Evolutionary conservation across 2,329 filamentous ascomycete genomes (phyloP), one percentile per base, ranked within the genome.

Genomic region (Aspergillus eucalypticola): DNA sequence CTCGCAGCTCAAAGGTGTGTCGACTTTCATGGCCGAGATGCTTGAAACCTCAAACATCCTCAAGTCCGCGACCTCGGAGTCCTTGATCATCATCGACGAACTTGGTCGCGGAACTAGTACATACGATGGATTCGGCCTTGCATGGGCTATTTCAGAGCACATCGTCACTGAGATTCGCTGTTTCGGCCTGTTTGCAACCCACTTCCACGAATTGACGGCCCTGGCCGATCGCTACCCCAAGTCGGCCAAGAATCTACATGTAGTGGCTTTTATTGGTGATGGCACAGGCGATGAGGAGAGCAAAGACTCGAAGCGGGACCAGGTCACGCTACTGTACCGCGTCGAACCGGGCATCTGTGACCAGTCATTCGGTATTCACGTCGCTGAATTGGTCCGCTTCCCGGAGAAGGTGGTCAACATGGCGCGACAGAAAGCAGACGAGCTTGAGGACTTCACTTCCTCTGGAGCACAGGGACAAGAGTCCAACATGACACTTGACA

Each of bases 1-100:
- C 78, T 96, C 91, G 6, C 95, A 98, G 76, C 88, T 99, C 64
- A 98, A 98, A 78, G 95, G 95, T 38, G 95, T 99, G 2, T 96
- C 92, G 3, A 99, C 95, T 0, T 99, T 99, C 77, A 99, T 99
- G 96, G 95, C 95, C 1, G 95, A 99, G 79, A 99, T 99, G 95
- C 85, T 99, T 21, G 95, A 99, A 76, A 99, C 95, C 1, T 92
- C 95, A 67, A 98, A 98, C 74, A 99, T 99, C 66, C 88, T 99
- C 72, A 98, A 98, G 79, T 96, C 92, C 0, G 95, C 95, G 2
- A 99, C 95, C 0, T 87, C 90, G 32, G 95, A 99, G 74, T 96
- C 92, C 4, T 85, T 99, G 56, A 98, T 99, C 78, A 98, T 99
- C 76, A 97, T 99, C 68, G 96, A 99, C 75, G 95, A 99, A 76